Evolutionary conservation across 495 filamentous ascomycete genomes (phyloP).

Genomic region (Lentithecium fluviatile): DNA sequence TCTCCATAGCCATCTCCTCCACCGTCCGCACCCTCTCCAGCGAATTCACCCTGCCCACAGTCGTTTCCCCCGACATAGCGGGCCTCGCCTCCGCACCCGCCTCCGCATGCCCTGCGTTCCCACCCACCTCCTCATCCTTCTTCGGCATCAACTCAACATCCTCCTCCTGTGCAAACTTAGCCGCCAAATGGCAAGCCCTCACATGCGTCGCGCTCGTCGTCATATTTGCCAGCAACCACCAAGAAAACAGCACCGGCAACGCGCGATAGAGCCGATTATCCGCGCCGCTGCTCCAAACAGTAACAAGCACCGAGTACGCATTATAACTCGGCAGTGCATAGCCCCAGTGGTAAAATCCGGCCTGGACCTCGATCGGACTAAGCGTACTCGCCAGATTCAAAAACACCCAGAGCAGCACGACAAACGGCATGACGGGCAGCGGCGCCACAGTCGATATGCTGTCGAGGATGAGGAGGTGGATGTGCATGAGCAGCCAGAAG

Average conservation of each 20-base stretch:
- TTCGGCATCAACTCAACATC: not conserved
- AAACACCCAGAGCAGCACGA: conserved; percentile 26
- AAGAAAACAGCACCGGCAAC: conserved; percentile 25
- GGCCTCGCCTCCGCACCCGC: not conserved
- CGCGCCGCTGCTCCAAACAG: conserved; percentile 24
- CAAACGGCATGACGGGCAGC: conserved; percentile 24
- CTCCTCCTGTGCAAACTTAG: conserved; percentile 3
- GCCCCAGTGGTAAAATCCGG: conserved; percentile 28
- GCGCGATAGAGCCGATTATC: conserved; percentile 26
- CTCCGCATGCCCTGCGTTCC: not conserved
- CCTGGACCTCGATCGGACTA: conserved; percentile 24
- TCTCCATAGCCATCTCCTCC: conserved; percentile 9
- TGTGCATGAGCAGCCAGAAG: conserved; percentile 27
- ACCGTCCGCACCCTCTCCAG: conserved; percentile 1
- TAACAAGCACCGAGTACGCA: conserved; percentile 23
- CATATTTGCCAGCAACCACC: conserved; percentile 26
- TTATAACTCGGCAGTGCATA: conserved; percentile 19
- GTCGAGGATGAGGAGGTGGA: conserved; percentile 21
- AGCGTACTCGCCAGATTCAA: conserved; percentile 20
- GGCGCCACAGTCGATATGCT: conserved; percentile 16
- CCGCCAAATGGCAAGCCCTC: conserved; percentile 22
- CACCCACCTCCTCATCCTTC: conserved; percentile 9
- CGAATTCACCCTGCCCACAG: not conserved
- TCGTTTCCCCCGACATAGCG: conserved; percentile 1
- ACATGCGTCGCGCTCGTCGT: conserved; percentile 6